Percentiles rank a stretch among this genome's conserved stretches.
Evolutionary conservation across 768 basidiomycete species (phyloP).

Genomic region (Pleurotus pulmonarius): DNA sequence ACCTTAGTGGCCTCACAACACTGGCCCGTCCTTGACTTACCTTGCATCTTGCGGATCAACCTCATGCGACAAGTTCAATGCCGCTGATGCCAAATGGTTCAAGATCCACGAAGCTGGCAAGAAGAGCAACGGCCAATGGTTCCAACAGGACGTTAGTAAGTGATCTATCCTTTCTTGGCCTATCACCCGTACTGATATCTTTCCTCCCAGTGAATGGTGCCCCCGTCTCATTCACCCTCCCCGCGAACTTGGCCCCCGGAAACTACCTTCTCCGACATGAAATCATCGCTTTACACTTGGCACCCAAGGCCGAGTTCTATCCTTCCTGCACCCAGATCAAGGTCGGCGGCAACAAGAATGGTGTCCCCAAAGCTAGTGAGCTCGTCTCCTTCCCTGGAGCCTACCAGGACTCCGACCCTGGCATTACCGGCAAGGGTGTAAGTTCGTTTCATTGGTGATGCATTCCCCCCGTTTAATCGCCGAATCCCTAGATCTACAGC

Average conservation of each 20-base stretch:
- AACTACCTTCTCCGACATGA: slow-evolving; percentile 55
- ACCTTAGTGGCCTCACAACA: slow-evolving; percentile 17
- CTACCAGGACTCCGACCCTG: slow-evolving; percentile 49
- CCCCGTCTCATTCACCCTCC: slow-evolving; percentile 30
- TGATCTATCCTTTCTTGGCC: slow-evolving; percentile 5
- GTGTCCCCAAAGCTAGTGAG: slow-evolving; percentile 26
- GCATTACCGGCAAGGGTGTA: slow-evolving; percentile 43
- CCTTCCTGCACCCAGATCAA: slow-evolving; percentile 46
- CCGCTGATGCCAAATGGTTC: slow-evolving; percentile 47
- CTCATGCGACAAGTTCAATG: slow-evolving; percentile 39
- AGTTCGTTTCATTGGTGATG: slow-evolving; percentile 8
- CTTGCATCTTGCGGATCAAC: slow-evolving; percentile 38
- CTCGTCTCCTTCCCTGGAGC: slow-evolving; percentile 50
- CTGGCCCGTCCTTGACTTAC: slow-evolving; percentile 32
- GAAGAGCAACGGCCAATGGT: slow-evolving; percentile 39
- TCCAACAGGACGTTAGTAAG: slow-evolving; percentile 51
- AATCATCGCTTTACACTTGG: slow-evolving; percentile 54
- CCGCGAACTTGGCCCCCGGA: slow-evolving; percentile 36
- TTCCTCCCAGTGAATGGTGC: neutral
- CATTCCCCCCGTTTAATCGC: neutral
- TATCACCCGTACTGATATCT: neutral
- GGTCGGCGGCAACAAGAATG: slow-evolving; percentile 35
- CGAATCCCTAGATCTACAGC: slow-evolving; percentile 24
- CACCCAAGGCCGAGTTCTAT: slow-evolving; percentile 55
- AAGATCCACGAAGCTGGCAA: slow-evolving; percentile 42